phyloP scores from a whole-genome alignment of 495 filamentous ascomycete genomes.

The Cercophora scortea region DNA sequence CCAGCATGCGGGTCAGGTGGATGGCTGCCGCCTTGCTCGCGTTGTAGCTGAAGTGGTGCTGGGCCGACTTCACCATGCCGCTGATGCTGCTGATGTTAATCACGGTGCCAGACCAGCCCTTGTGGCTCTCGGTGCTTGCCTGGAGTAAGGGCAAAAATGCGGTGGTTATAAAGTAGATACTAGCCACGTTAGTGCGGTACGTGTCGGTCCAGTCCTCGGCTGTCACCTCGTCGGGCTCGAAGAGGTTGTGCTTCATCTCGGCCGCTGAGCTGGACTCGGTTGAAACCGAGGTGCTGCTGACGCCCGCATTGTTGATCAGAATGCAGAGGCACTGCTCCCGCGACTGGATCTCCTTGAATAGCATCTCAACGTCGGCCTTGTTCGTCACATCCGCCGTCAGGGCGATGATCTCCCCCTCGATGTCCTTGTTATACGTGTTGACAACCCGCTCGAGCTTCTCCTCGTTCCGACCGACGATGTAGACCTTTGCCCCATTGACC shows the following conservation, averaged over 20 bases:
- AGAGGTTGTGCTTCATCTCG: conserved; percentile 47
- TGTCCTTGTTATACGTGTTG: conserved; percentile 24
- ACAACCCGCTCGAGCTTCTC: conserved; percentile 23
- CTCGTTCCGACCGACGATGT: conserved; percentile 68
- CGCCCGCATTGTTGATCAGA: conserved; percentile 74
- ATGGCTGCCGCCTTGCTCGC: conserved; percentile 66
- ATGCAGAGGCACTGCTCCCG: conserved; percentile 63
- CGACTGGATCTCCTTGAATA: conserved; percentile 55
- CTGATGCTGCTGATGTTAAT: conserved; percentile 49
- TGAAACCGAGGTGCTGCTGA: conserved; percentile 51
- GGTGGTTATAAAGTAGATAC: conserved; percentile 47
- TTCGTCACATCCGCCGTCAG: conserved; percentile 69
- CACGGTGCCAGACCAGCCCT: conserved; percentile 46
- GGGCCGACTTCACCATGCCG: conserved; percentile 54
- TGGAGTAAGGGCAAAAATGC: conserved; percentile 38
- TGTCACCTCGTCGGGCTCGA: conserved; percentile 24
- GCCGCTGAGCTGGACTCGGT: conserved; percentile 45
- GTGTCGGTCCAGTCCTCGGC: conserved; percentile 61
- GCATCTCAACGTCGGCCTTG: conserved; percentile 56
- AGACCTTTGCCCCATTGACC: conserved; percentile 72
- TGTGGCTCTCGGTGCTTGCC: conserved; percentile 35
- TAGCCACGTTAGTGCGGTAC: conserved; percentile 72
- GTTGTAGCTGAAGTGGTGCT: conserved; percentile 73
- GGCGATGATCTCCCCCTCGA: conserved; percentile 39
- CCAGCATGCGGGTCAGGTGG: conserved; percentile 54